Conservation (phyloP, 805 yeast species). For the Saturnispora galanensis region DNA sequence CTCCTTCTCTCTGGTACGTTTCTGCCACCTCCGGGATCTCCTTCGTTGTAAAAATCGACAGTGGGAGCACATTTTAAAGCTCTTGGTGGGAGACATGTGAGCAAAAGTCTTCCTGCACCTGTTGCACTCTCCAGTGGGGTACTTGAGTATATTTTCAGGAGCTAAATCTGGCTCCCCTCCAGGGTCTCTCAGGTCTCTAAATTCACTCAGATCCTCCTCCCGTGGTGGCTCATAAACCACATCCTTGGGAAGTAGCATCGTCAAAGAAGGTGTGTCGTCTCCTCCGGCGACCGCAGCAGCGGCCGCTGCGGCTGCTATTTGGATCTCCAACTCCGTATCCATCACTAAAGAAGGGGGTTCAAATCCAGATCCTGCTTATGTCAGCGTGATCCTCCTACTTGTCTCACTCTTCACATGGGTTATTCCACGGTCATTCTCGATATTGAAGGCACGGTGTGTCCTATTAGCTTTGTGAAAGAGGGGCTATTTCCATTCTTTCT, state of each 20-base stretch:
- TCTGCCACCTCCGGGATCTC: conserved; percentile 56
- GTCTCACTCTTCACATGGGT: neutral
- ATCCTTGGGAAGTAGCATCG: too few relatives aligned
- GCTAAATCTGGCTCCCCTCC: conserved; percentile 8
- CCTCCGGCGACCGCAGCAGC: neutral
- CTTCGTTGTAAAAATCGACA: conserved; percentile 57
- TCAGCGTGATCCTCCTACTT: too few relatives aligned
- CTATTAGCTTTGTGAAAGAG: conserved; percentile 81
- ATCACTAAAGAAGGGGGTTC: neutral
- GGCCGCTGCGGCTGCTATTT: neutral
- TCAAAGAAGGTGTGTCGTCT: too few relatives aligned
- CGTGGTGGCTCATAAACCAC: too few relatives aligned
- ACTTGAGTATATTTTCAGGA: conserved; percentile 14
- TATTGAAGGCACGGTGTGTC: conserved; percentile 90
- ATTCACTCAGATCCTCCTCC: too few relatives aligned
- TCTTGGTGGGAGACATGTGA: conserved; percentile 32
- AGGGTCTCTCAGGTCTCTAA: neutral
- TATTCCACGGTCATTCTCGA: conserved; percentile 42
- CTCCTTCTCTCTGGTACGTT: conserved; percentile 44
- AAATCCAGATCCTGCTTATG: too few relatives aligned
- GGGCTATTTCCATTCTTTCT: conserved; percentile 69
- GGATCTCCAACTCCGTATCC: conserved; percentile 2
- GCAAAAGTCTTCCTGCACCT: conserved; percentile 53
- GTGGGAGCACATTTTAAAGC: conserved; percentile 50
- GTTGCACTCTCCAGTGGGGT: conserved; percentile 29